Evolutionary conservation across 805 yeast genomes (phyloP).

Genomic region (Lipomyces japonicus): DNA sequence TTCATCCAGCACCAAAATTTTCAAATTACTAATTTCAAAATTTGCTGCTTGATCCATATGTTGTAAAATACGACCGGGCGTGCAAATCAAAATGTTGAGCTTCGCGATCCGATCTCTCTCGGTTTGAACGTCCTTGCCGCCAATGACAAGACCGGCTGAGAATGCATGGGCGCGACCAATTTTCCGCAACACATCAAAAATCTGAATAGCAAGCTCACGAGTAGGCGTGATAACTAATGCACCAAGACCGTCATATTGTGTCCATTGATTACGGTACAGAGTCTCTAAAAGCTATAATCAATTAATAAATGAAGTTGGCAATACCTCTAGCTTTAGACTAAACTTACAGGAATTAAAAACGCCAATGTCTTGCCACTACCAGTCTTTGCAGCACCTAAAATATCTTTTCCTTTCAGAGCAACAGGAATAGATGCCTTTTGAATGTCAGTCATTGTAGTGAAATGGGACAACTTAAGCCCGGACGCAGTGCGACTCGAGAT

Average conservation of each 20-base stretch:
- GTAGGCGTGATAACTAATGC: constrained; percentile 90
- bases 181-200: constrained; percentile 78
- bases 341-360: constrained; percentile 71
- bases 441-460: constrained; percentile 75
- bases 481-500: constrained; percentile 25
- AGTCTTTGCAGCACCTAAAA: constrained; percentile 84
- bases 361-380: constrained; percentile 91
- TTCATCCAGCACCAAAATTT: constrained; percentile 79
- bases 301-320: not conserved
- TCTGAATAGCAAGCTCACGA: constrained; percentile 85
- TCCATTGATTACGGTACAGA: constrained; percentile 65
- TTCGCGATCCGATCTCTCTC: constrained; percentile 76
- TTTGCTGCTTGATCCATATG: constrained; percentile 88
- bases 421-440: constrained; percentile 75
- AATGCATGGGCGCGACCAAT: constrained; percentile 72
- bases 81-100: constrained; percentile 80
- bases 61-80: constrained; percentile 87
- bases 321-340: not conserved
- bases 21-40: constrained; percentile 68
- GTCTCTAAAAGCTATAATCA: constrained; percentile 35
- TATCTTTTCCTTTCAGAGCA: constrained; percentile 71
- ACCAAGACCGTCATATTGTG: constrained; percentile 82
- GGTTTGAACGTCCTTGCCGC: constrained; percentile 82
- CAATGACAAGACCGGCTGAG: constrained; percentile 88
- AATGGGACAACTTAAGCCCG: constrained; percentile 64